Evolutionary conservation across 768 basidiomycete species (phyloP), one percentile per base, ranked within the genome.

Genomic region (Paxillus rubicundulus): DNA sequence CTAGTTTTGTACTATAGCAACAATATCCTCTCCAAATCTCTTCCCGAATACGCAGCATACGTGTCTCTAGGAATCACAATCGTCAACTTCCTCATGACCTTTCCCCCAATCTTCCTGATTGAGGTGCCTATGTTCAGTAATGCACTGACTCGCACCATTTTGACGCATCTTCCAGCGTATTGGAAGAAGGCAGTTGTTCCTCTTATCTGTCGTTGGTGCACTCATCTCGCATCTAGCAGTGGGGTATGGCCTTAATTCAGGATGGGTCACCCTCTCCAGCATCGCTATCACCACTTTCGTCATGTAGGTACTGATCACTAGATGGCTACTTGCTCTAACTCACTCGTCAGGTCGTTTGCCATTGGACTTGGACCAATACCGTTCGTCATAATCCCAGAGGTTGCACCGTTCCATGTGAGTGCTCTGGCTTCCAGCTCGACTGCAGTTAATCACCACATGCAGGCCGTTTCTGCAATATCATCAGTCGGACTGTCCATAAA

Each of bases 1-100:
- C 24, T 64, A 86, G 93, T 96, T 24, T 76, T 96, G 49, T 96
- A 93, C 68, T 96, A 95, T 71, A 91, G 88, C 70, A 94, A 92
- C 59, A 81, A 85, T 44, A 97, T 97, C 58, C 79, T 97, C 21
- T 81, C 85, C 21, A 87, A 82, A 53, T 79, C 91, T 3, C 73
- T 97, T 49, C 92, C 93, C 14, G 79, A 87, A 16, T 67, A 85
- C 20, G 93, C 89, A 0, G 82, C 90, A 17, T 87, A 90, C 59
- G 80, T 95, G 17, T 93, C 92, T 2, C 69, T 97, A 2, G 87
- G 85, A 16, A 89, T 96, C 46, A 88, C 92, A 0, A 63, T 91
- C 30, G 83, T 95, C 53, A 97, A 97, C 64, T 86, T 86, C 46
- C 52, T 82, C 43, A 77, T 77, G 77, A 79, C 83, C 0, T 87